Conservation (phyloP, 73 alveolate species). For the Effrenium voratum region DNA sequence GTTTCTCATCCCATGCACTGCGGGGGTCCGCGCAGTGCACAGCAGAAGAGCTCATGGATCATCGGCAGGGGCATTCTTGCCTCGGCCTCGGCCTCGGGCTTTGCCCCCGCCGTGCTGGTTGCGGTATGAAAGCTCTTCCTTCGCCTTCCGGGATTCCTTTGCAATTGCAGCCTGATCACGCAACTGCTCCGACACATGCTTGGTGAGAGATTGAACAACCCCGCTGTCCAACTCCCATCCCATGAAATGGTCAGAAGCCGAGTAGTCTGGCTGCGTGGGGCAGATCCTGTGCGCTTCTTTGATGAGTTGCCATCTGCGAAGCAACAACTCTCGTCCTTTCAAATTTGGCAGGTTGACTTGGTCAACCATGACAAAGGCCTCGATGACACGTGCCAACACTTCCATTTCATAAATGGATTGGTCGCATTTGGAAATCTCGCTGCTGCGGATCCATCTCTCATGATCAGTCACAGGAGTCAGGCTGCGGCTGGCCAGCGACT, state of each 20-base stretch:
- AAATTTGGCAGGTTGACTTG: slow-evolving; percentile 12
- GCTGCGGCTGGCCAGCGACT: not conserved
- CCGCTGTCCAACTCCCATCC: slow-evolving; percentile 36
- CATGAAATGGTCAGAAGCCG: not conserved
- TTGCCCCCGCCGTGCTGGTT: not conserved
- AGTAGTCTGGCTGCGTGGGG: slow-evolving; percentile 17
- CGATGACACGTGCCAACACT: slow-evolving; percentile 6
- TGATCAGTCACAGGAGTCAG: slow-evolving; percentile 63
- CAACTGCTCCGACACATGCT: slow-evolving; percentile 29
- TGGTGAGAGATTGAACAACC: not conserved
- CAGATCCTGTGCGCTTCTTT: slow-evolving; percentile 28
- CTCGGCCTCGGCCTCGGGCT: slow-evolving; percentile 23
- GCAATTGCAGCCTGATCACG: slow-evolving; percentile 34
- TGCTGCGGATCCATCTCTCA: slow-evolving; percentile 26
- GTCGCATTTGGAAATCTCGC: not conserved
- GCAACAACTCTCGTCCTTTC: not conserved
- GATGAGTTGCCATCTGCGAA: slow-evolving; percentile 43
- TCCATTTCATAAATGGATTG: slow-evolving; percentile 40
- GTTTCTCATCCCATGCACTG: not conserved
- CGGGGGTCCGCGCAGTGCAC: not conserved
- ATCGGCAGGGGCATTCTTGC: not conserved
- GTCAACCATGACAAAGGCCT: slow-evolving; percentile 20
- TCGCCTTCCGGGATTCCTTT: slow-evolving; percentile 46
- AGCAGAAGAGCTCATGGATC: not conserved
- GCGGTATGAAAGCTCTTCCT: slow-evolving; percentile 54